Base-by-base conservation (phyloP, 108 stramenopile species). In the Cylindrotheca fusiformis region DNA sequence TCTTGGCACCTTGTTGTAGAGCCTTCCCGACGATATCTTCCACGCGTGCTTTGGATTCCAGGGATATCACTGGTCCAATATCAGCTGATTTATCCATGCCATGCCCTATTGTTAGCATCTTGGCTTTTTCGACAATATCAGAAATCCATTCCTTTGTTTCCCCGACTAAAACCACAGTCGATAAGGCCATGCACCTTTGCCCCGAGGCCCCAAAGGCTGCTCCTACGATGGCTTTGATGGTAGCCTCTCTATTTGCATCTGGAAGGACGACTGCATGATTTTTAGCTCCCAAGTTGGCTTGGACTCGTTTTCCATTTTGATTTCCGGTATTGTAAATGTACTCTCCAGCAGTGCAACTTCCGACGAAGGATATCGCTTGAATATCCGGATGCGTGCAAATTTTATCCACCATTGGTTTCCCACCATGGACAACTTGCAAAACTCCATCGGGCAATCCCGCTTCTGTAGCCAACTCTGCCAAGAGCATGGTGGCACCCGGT, bases 161-260 rank as follows among this genome's bases (percentile, higher is more conserved):
- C 2, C 96, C 96, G 10, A 98, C 97, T 51, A 97, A 73, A 31
- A 97, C 77, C 18, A 84, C 67, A 2, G 77, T 78, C 50, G 71
- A 75, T 19, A 97, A 60, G 32, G 97, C 96, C 97, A 98, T 98
- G 72, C 97, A 98, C 30, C 97, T 75, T 78, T 97, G 95, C 25
- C 97, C 97, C 1, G 97, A 95, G 12, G 95, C 95, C 2, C 97
- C 97, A 74, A 91, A 89, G 4, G 80, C 88, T 18, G 90, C 90
- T 14, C 91, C 93, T 4, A 79, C 84, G 20, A 97, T 25, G 14
- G 94, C 88, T 64, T 86, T 84, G 25, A 93, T 60, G 0, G 89
- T 78, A n/a, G 81, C 80, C n/a, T 59, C 80, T 41, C 78, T 70
- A 68, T 85, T 72, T 21, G 18, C 86, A 71, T 98, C 97, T n/a